Conservation (phyloP, 345 rosid species). For the Arabis hirsuta region DNA sequence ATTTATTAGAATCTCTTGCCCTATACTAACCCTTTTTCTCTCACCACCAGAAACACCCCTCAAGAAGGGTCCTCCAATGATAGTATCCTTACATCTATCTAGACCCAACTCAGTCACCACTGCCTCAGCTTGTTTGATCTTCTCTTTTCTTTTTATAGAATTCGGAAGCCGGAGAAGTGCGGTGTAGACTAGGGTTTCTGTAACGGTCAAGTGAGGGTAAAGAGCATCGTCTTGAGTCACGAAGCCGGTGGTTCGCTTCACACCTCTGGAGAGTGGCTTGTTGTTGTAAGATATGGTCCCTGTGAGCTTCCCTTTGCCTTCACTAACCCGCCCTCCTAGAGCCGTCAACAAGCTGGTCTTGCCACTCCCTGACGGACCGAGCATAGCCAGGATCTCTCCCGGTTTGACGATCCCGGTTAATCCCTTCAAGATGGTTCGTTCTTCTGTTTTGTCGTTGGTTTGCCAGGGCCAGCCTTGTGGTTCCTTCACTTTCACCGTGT, state of each 20-base stretch:
- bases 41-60: conserved; percentile 93
- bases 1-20: conserved; percentile 87
- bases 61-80: conserved; percentile 78
- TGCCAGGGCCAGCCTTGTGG: conserved; percentile 28
- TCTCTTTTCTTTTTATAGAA: conserved; percentile 57
- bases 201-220: conserved; percentile 59
- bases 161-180: conserved; percentile 84
- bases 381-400: conserved; percentile 62
- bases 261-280: conserved; percentile 47
- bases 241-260: conserved; percentile 57
- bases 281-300: conserved; percentile 58
- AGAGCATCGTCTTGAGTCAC: conserved; percentile 71
- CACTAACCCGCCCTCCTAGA: conserved; percentile 54
- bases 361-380: conserved; percentile 67
- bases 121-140: conserved; percentile 69
- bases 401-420: conserved; percentile 55
- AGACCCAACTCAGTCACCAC: conserved; percentile 72
- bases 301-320: conserved; percentile 42
- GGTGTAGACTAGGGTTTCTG: conserved; percentile 74
- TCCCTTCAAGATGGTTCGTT: conserved; percentile 54
- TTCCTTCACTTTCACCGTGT: conserved; percentile 48
- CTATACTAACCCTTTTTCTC: conserved; percentile 90
- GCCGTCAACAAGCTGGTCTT: conserved; percentile 62
- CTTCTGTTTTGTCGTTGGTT: conserved; percentile 42
- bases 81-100: conserved; percentile 61